Percentiles rank a stretch among this genome's conserved stretches.
These are phyloP conservation scores for Salix brachista DNA, from an alignment of 345 rosid genomes.

Conservation along the genomic window DNA sequence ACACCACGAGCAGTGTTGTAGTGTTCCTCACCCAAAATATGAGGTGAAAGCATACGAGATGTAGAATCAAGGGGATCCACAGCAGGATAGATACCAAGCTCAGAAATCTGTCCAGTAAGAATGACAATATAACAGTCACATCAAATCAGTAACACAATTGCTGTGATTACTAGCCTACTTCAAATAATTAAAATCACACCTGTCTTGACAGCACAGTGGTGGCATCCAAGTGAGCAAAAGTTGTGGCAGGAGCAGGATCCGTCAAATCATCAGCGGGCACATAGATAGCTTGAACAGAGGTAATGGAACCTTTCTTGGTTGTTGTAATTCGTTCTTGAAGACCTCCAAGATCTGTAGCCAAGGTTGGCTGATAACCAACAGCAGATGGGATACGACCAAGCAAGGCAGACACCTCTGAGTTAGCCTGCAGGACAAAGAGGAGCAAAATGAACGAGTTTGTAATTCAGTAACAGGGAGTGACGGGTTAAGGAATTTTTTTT, in stretches of 20 bases:
- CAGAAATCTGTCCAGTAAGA: slow-evolving; percentile 57
- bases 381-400: slow-evolving; percentile 99
- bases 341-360: slow-evolving; percentile 98
- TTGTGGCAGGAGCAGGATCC: slow-evolving; percentile 99
- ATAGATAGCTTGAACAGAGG: slow-evolving; percentile 96
- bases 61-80: slow-evolving; percentile 98
- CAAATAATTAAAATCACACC: slow-evolving; percentile 31
- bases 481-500: too few species aligned
- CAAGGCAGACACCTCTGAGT: slow-evolving; percentile 98
- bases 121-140: not conserved
- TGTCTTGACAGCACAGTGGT: slow-evolving; percentile 97
- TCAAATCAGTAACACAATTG: not conserved
- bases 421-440: slow-evolving; percentile 49
- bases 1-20: slow-evolving; percentile 98
- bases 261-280: slow-evolving; percentile 99
- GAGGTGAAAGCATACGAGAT: slow-evolving; percentile 98
- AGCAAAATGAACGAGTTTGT: not conserved
- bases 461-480: not conserved
- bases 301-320: slow-evolving; percentile 96
- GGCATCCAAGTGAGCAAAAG: slow-evolving; percentile 99
- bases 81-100: slow-evolving; percentile 98
- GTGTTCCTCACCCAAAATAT: slow-evolving; percentile 89
- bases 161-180: not conserved
- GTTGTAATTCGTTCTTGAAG: slow-evolving; percentile 99
- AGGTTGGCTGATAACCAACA: slow-evolving; percentile 98